Evolutionary conservation across 208 protist genomes (phyloP).

Genomic region (Tritrichomonas foetus): DNA sequence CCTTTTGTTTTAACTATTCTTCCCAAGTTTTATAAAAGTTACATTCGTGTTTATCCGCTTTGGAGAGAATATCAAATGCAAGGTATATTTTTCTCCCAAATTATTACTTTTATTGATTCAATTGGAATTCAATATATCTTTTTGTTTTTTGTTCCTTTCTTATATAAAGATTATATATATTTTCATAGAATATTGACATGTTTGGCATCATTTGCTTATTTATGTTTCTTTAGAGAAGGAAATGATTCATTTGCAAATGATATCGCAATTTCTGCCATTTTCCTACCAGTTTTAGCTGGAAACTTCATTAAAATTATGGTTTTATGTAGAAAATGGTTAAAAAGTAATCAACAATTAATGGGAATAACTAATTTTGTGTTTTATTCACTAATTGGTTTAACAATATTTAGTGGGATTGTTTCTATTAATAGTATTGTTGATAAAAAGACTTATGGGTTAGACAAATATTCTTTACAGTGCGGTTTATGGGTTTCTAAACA

Average conservation of each 20-base stretch:
- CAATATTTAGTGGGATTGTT: background rate
- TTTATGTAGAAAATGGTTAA: too few relatives aligned
- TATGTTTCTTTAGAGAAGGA: background rate
- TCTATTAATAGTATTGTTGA: background rate
- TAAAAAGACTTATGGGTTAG: background rate
- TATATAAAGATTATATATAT: background rate
- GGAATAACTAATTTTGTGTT: background rate
- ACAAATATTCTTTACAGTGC: background rate
- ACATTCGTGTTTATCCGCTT: background rate
- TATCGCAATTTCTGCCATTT: background rate
- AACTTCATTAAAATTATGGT: background rate
- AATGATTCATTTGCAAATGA: background rate
- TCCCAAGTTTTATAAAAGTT: background rate
- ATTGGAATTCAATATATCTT: background rate
- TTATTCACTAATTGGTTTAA: background rate
- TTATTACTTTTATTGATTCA: background rate
- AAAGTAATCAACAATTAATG: too few relatives aligned
- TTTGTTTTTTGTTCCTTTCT: background rate
- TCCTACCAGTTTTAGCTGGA: background rate
- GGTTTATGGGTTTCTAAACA: background rate
- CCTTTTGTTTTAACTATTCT: background rate
- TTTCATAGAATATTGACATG: background rate
- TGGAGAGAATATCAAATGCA: slow-evolving; percentile 34
- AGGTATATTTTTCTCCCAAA: slow-evolving; percentile 11
- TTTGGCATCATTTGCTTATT: background rate